Evolutionary conservation across 768 basidiomycete species (phyloP), one percentile per base, ranked within the genome.

Genomic region (Termitomyces sp.): DNA sequence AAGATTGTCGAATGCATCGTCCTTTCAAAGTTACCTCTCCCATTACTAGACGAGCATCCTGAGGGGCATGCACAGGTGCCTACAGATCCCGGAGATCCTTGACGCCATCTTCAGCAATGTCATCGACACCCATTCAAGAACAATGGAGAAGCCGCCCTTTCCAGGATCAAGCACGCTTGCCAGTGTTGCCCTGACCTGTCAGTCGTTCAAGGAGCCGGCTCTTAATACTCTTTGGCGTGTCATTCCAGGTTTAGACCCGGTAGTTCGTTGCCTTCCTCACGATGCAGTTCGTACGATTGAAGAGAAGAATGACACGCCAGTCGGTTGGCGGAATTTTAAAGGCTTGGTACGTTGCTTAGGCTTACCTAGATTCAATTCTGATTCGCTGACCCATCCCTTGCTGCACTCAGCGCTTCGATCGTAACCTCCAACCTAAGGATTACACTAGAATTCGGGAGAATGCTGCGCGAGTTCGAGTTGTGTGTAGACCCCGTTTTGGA

Each of bases 41-140:
- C 54, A 15, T 55, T 55, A 17, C 54, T n/a, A 55, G 54, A 55
- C 54, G 40, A 43, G 40, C 29, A 55, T n/a, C 4, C 38, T 32
- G 4, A 9, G 29, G 38, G 37, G 38, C 45, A 60, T 60, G 59
- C 59, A 60, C 45, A 40, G 6, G 40, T 53, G 51, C 10, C 34
- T 60, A 45, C 59, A 60, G 32, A 46, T 60, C 31, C 51, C 59
- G 31, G 59, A 60, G 17, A 60, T 60, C 20, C 51, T 60, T 3
- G 51, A 60, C 37, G 50, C 59, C 43, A 53, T 60, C 51, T 60
- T 60, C 45, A 53, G 34, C 42, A 52, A 53, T 52, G 42, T 60
- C 32, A 17, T 53, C 15, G 51, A 60, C 32, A 54, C 36, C 9
- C 12, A 60, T 5, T 11, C 5, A 15, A 14, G 14, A 2, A 20